Base-by-base conservation (phyloP, 768 basidiomycete species). In the Naganishia kalamii region DNA sequence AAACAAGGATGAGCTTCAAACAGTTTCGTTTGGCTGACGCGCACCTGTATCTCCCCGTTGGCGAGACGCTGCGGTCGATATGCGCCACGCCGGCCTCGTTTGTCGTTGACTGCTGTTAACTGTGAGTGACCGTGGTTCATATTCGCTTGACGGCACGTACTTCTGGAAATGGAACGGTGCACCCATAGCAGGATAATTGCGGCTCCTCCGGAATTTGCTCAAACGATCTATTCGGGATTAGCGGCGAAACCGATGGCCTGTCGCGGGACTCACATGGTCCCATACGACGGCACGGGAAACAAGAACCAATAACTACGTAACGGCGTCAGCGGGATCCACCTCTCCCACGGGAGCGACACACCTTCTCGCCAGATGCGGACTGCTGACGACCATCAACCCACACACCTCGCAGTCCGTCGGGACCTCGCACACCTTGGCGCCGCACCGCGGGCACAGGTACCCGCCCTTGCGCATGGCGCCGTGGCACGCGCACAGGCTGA, bases 401-500 rank as follows among this genome's bases (percentile, higher is more conserved):
- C 96, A 99, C 33, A 98, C 87, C 77, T 93, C 88, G 75, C 96
- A 99, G 75, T 98, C 96, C 10, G 94, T 98, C 40, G 96, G 96
- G 5, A 97, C 91, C 73, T 98, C 94, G 82, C 96, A 99, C 35
- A 97, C 84, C 82, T 93, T 90, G 41, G 89, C 86, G 63, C 86
- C 83, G 74, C 96, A 99, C 37, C 96, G 84, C 3, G 96, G 96
- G 77, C 96, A 99, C 19, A 94, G 82, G 79, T 93, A 99, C 3
- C 94, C 96, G 67, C 90, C 88, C 76, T 87, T 87, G 78, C 89
- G 91, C 78, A 99, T 81, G 70, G 90, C 85, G 15, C 89, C 89
- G 77, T 99, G 96, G 74, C 96, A 99, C 7, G 86, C 90, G 73
- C 96, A 99, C 21, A 98, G 81, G 61, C 88, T 87, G 8, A 87